Percentiles rank a stretch among this genome's conserved stretches.
Conservation (phyloP, 495 filamentous ascomycete genomes). For the Thermothielavioides terrestris region DNA sequence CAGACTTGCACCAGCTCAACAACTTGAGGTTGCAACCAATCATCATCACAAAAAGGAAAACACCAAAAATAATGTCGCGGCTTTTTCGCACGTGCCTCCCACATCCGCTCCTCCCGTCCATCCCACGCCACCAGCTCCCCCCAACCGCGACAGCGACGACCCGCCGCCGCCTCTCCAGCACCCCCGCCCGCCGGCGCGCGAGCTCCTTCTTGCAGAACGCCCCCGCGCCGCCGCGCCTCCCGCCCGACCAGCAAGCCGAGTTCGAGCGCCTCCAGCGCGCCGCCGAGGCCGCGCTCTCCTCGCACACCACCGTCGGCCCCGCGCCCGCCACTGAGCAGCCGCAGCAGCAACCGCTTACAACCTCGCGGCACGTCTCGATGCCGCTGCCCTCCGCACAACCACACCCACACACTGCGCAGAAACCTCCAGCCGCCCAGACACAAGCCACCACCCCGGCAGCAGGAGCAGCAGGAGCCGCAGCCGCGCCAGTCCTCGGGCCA, state of each 20-base stretch:
- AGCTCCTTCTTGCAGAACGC: constrained; percentile 34
- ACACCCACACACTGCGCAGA: too few species aligned
- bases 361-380: constrained; percentile 18
- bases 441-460: background rate
- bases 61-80: too few species aligned
- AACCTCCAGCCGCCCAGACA: too few species aligned
- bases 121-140: too few species aligned
- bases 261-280: constrained; percentile 75
- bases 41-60: too few species aligned
- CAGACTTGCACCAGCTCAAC: too few species aligned
- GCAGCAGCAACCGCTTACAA: constrained; percentile 2
- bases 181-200: too few species aligned
- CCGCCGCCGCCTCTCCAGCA: too few species aligned
- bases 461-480: background rate
- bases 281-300: constrained; percentile 29
- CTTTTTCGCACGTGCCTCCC: too few species aligned
- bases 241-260: constrained; percentile 81
- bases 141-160: too few species aligned
- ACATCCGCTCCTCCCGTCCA: too few species aligned
- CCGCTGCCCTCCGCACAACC: background rate
- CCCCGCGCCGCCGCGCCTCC: constrained; percentile 75
- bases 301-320: constrained; percentile 17
- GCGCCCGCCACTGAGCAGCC: background rate
- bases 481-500: constrained; percentile 1
- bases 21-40: too few species aligned